These are phyloP conservation scores for Rachicladosporium sp. DNA, from an alignment of 2,329 filamentous ascomycete genomes.

Conservation along the genomic window DNA sequence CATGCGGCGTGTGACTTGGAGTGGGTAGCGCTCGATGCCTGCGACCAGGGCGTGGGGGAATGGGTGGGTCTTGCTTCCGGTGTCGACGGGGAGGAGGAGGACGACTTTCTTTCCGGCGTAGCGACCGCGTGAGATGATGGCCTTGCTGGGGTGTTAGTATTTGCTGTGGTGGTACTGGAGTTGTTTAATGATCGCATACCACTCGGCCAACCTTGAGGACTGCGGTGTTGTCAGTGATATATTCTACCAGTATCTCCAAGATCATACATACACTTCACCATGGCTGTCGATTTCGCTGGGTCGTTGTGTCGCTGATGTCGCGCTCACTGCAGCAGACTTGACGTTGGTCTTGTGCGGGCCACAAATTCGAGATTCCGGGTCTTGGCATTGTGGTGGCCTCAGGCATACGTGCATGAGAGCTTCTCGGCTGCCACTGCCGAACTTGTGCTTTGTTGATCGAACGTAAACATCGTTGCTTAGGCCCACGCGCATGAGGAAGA, in stretches of 20 bases:
- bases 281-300: slow-evolving; percentile 14
- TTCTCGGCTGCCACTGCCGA: no score
- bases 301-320: slow-evolving; percentile 1
- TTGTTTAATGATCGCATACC: slow-evolving; percentile 38
- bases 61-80: slow-evolving; percentile 94
- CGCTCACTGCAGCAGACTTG: no score
- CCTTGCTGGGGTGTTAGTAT: slow-evolving; percentile 17
- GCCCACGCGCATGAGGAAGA: no score
- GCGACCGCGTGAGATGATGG: slow-evolving; percentile 96
- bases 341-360: no score
- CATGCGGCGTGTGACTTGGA: slow-evolving; percentile 94
- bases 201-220: slow-evolving; percentile 99
- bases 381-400: no score
- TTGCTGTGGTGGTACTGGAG: slow-evolving; percentile 6
- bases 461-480: no score
- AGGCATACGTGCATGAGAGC: no score
- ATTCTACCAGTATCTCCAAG: background rate
- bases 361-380: no score
- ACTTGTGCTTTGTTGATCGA: no score
- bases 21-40: slow-evolving; percentile 92
- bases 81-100: slow-evolving; percentile 97
- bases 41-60: slow-evolving; percentile 98
- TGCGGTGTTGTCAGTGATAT: slow-evolving; percentile 30
- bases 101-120: slow-evolving; percentile 99
- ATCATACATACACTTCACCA: slow-evolving; percentile 25